These are phyloP conservation scores for Stagonosporopsis chrysanthemi DNA, from an alignment of 2,329 filamentous ascomycete genomes.

Conservation along the genomic window DNA sequence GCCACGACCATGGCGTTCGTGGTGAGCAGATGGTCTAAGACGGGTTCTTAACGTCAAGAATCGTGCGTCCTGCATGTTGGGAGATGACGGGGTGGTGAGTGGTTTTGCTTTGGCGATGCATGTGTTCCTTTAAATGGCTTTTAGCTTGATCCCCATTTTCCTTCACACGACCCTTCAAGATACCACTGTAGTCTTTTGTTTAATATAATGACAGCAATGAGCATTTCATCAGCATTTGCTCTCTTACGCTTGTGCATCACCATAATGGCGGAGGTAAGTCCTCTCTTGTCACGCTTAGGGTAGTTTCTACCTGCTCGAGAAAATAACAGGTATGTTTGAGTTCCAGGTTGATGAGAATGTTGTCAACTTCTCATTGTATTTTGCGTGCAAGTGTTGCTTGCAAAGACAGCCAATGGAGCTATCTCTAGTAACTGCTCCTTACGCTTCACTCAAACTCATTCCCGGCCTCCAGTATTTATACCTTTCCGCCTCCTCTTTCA, in stretches of 20 bases:
- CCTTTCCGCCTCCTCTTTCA: slow-evolving; percentile 52
- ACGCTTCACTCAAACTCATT: slow-evolving; percentile 9
- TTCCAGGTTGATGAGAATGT: background rate
- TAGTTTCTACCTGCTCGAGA: background rate
- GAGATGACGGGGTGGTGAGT: background rate
- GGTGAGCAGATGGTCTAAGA: slow-evolving; percentile 41
- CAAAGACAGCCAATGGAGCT: background rate
- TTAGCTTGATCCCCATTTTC: background rate
- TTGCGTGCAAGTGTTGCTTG: background rate
- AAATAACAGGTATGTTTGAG: background rate
- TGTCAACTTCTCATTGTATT: background rate
- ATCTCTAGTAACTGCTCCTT: background rate
- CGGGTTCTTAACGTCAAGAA: background rate
- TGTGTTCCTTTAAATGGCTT: background rate
- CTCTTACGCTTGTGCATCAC: background rate
- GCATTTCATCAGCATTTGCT: background rate
- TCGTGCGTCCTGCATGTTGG: no score
- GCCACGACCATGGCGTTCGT: slow-evolving; percentile 15
- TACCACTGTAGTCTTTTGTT: slow-evolving; percentile 13
- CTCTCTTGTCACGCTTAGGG: background rate
- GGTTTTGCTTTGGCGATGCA: background rate
- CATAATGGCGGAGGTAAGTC: background rate
- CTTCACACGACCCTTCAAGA: slow-evolving; percentile 3
- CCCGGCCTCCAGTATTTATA: slow-evolving; percentile 53
- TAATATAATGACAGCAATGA: slow-evolving; percentile 4